Evolutionary conservation across 192 early-diverging fungal species (phyloP), one percentile per base, ranked within the genome.

Genomic region (Linnemannia hyalina): DNA sequence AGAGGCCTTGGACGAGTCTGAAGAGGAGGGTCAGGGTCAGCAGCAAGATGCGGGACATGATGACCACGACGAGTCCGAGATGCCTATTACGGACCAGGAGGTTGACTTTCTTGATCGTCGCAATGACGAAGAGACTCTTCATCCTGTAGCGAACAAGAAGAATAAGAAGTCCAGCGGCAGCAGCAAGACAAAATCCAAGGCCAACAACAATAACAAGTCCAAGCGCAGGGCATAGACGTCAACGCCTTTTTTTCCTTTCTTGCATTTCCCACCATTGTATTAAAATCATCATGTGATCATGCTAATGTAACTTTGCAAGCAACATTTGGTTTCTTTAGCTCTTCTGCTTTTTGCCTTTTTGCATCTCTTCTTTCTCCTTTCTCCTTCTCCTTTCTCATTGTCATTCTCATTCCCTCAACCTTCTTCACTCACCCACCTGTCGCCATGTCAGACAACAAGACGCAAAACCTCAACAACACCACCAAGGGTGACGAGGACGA

Each of bases 91-190:
- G 3, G 80, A 86, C 75, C 42, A 78, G 42, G 84, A 81, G 36
- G 78, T 77, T 22, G 84, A 86, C 10, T 81, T 75, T 32, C 65
- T 86, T 16, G 79, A 86, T 26, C 84, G 84, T 9, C 84, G 79
- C n/a, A 57, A 80, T 47, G 83, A 85, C 38, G 78, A 77, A 7
- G 83, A 80, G n/a, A 13, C n/a, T 5, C 55, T 73, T 0, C 70
- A 68, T 8, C 40, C 15, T 18, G 57, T 6, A 0, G n/a, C 40
- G 26, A 35, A 74, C 16, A 40, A 76, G 29, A 49, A 75, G 55
- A 38, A 41, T 29, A 55, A 40, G 54, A 75, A 73, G 18, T 41
- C 36, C 38, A 65, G 26, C 4, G 13, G 55, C 55, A 57, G 16
- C 55, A 57, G 10, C 55, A 57, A 57, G 55, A 57, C 55, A 8